Conservation (phyloP, 176 grass and related monocot genomes). For the Musa itinerans region DNA sequence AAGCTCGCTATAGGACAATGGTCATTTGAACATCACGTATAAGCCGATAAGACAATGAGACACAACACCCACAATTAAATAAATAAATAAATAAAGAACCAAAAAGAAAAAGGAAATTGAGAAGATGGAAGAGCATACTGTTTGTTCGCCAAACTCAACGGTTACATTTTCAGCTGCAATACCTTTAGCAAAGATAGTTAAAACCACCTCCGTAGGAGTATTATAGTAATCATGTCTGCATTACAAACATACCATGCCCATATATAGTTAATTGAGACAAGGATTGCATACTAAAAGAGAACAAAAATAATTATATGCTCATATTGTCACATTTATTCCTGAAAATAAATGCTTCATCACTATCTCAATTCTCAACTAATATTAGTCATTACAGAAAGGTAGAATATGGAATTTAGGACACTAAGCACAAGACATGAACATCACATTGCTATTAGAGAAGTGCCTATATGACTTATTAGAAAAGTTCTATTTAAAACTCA, state of each 20-base stretch:
- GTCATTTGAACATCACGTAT: too few species aligned
- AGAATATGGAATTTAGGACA: too few species aligned
- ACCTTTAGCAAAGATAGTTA: constrained; percentile 74
- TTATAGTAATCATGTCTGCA: constrained; percentile 84
- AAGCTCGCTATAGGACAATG: not conserved
- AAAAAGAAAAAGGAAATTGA: not conserved
- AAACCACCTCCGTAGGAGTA: constrained; percentile 47
- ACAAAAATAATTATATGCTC: not conserved
- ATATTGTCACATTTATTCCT: too few species aligned
- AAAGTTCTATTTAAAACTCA: not conserved
- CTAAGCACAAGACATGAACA: not conserved
- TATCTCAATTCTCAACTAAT: too few species aligned
- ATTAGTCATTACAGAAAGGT: too few species aligned
- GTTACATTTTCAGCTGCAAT: constrained; percentile 50
- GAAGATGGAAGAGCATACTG: constrained; percentile 28
- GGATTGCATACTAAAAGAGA: not conserved
- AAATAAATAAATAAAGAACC: not conserved
- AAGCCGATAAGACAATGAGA: not conserved
- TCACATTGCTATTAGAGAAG: not conserved
- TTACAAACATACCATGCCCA: not conserved
- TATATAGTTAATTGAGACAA: not conserved
- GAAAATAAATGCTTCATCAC: too few species aligned
- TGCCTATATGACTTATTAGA: not conserved
- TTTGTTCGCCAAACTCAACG: constrained; percentile 85
- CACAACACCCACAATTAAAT: not conserved